These are phyloP conservation scores for Oehlia diaphana DNA, from an alignment of 192 early-diverging fungal species.

Conservation along the genomic window DNA sequence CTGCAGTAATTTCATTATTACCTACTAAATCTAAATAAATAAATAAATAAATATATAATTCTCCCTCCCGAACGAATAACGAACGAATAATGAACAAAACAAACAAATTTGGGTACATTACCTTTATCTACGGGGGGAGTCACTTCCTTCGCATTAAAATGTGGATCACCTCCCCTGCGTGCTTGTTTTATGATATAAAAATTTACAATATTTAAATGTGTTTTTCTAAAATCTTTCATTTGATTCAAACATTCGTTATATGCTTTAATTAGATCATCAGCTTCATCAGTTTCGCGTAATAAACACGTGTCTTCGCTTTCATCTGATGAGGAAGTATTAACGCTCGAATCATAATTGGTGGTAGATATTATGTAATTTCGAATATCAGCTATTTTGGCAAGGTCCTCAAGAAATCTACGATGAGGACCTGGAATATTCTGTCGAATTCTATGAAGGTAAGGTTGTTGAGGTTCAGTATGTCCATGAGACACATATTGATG, in stretches of 20 bases:
- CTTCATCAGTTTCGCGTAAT: constrained; percentile 24
- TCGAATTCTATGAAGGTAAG: constrained; percentile 86
- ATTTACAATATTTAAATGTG: constrained; percentile 90
- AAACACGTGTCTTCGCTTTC: constrained; percentile 27
- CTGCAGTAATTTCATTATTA: not conserved
- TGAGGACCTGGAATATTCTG: constrained; percentile 89
- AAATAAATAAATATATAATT: not conserved
- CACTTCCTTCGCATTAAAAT: constrained; percentile 29
- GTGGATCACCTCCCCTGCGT: constrained; percentile 59
- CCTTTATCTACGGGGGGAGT: constrained; percentile 5
- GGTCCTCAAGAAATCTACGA: constrained; percentile 80
- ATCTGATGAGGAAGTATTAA: constrained; percentile 10
- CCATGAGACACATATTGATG: not conserved
- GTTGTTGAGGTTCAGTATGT: constrained; percentile 55
- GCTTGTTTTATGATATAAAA: constrained; percentile 89
- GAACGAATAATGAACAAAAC: not conserved
- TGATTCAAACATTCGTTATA: constrained; percentile 83
- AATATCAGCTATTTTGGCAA: constrained; percentile 64
- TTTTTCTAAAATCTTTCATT: constrained; percentile 86
- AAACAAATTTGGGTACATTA: not conserved
- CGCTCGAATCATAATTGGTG: constrained; percentile 31
- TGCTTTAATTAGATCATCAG: constrained; percentile 50
- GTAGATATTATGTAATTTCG: constrained; percentile 58
- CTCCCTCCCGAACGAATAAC: too few relatives aligned
- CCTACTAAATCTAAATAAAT: not conserved